phyloP scores from a whole-genome alignment of 139 green algal genomes.

The Yamagishiella unicocca region DNA sequence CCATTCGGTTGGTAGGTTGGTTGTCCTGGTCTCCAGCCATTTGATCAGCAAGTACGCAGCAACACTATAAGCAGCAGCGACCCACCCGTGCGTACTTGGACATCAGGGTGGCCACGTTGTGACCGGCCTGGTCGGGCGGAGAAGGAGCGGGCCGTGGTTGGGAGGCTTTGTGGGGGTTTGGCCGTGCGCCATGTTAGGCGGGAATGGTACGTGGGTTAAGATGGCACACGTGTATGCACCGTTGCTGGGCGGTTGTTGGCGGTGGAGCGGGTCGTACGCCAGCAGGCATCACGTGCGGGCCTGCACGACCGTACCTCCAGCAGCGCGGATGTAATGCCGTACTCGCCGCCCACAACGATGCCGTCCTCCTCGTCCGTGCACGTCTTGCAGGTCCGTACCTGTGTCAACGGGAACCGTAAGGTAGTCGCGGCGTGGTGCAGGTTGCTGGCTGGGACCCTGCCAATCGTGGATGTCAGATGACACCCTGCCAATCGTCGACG shows the following conservation, averaged over 20 bases:
- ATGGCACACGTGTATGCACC: too few species aligned
- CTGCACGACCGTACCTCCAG: conserved; percentile 53
- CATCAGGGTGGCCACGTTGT: conserved; percentile 85
- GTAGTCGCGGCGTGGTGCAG: too few species aligned
- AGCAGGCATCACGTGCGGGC: too few species aligned
- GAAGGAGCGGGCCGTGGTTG: not conserved
- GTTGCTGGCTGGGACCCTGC: too few species aligned
- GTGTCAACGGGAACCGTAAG: not conserved
- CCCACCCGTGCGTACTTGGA: conserved; percentile 65
- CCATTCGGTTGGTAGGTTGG: too few species aligned
- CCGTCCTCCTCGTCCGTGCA: conserved; percentile 55
- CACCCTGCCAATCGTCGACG: too few species aligned
- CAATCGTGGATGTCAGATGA: too few species aligned
- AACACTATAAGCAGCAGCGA: not conserved
- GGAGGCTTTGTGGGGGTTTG: too few species aligned
- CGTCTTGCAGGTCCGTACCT: conserved; percentile 79
- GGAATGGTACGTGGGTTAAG: too few species aligned
- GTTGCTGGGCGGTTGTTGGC: too few species aligned
- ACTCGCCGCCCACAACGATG: conserved; percentile 77
- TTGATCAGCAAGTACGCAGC: not conserved
- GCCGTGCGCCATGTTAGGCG: too few species aligned
- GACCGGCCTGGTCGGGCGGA: conserved; percentile 49
- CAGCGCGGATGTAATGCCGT: conserved; percentile 72
- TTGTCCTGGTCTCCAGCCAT: not conserved
- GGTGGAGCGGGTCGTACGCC: too few species aligned